These are phyloP conservation scores for Plasmopara viticola DNA, from an alignment of 352 stramenopile genomes.

Conservation along the genomic window DNA sequence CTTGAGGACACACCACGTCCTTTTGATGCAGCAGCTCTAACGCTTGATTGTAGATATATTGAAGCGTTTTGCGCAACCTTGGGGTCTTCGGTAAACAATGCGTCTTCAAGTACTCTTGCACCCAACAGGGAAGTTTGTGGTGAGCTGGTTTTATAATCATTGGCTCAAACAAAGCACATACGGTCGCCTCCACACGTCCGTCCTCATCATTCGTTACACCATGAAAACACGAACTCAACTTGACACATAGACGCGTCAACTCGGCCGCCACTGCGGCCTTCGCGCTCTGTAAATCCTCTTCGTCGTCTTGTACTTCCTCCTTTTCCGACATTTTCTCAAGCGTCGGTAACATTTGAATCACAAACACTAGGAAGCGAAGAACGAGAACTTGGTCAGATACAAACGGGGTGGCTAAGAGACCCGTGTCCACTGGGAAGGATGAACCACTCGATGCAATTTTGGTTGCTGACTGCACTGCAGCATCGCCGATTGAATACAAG, in stretches of 20 bases:
- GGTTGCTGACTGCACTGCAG: constrained; percentile 20
- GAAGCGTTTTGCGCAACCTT: constrained; percentile 18
- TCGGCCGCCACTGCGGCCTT: constrained; percentile 46
- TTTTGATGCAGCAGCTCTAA: constrained; percentile 51
- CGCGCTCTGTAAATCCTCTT: constrained; percentile 44
- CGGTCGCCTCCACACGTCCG: constrained; percentile 12
- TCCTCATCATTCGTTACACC: constrained; percentile 11
- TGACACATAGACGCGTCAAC: constrained; percentile 43
- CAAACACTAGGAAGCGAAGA: constrained; percentile 54
- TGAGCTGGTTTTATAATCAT: constrained; percentile 13
- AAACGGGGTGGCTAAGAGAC: constrained; percentile 16
- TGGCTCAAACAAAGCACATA: constrained; percentile 29
- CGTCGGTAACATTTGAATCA: constrained; percentile 47
- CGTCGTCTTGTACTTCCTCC: constrained; percentile 65
- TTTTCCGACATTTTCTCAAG: constrained; percentile 47
- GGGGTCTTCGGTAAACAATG: constrained; percentile 30
- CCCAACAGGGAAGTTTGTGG: constrained; percentile 40
- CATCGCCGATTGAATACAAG: constrained; percentile 43
- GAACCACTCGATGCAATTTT: constrained; percentile 29
- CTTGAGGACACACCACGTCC: constrained; percentile 31
- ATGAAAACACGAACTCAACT: constrained; percentile 36
- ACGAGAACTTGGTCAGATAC: constrained; percentile 38
- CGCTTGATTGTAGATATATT: constrained; percentile 38
- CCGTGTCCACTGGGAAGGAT: constrained; percentile 3
- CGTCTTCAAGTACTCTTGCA: constrained; percentile 41